Evolutionary conservation across 2,329 filamentous ascomycete species (phyloP).

Genomic region (Torrubiellomyces zombiae): DNA sequence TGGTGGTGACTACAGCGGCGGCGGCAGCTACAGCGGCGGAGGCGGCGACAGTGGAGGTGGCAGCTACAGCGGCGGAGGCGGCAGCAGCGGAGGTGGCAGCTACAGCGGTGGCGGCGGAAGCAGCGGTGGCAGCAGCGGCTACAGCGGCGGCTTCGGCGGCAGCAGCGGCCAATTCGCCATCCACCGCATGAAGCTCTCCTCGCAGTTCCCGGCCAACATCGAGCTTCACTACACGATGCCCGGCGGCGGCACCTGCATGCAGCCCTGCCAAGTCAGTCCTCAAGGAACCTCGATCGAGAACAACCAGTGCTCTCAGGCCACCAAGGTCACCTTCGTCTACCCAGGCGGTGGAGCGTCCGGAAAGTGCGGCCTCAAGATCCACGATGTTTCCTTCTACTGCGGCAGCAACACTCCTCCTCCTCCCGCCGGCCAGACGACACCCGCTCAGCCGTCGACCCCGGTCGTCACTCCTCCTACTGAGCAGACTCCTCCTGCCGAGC

Average conservation of each 20-base stretch:
- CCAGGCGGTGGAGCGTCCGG: constrained; percentile 39
- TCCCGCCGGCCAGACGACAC: background rate
- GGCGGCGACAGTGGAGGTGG: too few relatives aligned
- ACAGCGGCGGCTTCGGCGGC: too few relatives aligned
- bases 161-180: too few relatives aligned
- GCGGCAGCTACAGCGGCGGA: too few relatives aligned
- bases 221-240: constrained; percentile 81
- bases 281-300: constrained; percentile 59
- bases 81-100: too few relatives aligned
- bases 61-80: too few relatives aligned
- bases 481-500: constrained; percentile 2
- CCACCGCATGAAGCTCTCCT: constrained; percentile 52
- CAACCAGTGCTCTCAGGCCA: constrained; percentile 83
- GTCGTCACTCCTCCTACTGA: background rate
- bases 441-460: background rate
- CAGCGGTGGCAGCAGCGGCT: constrained; percentile 13
- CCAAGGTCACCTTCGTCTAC: constrained; percentile 56
- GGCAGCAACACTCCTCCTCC: constrained; percentile 11
- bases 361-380: constrained; percentile 9
- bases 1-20: too few relatives aligned
- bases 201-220: constrained; percentile 60
- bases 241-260: constrained; percentile 68
- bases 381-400: constrained; percentile 71
- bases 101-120: too few relatives aligned
- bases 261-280: constrained; percentile 50